Percentiles rank a stretch among this genome's conserved stretches.
Evolutionary conservation across 31 red algal genomes (phyloP).

Genomic region (Odonthalia washingtoniensis): DNA sequence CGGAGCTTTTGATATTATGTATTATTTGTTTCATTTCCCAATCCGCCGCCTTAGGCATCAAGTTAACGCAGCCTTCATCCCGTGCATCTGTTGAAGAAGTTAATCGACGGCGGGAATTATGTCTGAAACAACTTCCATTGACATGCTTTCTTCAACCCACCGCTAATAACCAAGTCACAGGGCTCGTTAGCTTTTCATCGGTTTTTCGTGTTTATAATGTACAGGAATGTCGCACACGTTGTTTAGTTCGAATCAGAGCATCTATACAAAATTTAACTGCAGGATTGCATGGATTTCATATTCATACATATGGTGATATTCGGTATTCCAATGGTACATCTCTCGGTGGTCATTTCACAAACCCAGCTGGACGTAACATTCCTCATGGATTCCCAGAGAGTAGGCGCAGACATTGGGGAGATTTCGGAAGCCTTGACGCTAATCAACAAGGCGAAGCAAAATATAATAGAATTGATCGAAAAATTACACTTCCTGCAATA

Average conservation of each 20-base stretch:
- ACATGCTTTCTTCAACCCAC: constrained; percentile 49
- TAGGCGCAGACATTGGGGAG: constrained; percentile 49
- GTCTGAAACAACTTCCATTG: constrained; percentile 37
- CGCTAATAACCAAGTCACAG: constrained; percentile 28
- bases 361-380: constrained; percentile 27
- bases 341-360: constrained; percentile 68
- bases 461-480: constrained; percentile 38
- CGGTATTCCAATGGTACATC: constrained; percentile 39
- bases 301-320: constrained; percentile 71
- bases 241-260: constrained; percentile 47
- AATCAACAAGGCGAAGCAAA: constrained; percentile 4
- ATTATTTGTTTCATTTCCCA: no score
- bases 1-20: no score
- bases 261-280: constrained; percentile 8
- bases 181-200: constrained; percentile 36
- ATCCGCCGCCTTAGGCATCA: no score
- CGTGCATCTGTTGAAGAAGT: no score
- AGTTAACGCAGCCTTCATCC: no score
- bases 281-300: constrained; percentile 58
- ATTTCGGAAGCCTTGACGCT: constrained; percentile 53
- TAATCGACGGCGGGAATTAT: no score
- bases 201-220: no score
- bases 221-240: constrained; percentile 16
- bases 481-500: constrained; percentile 41
- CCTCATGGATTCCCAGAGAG: constrained; percentile 51